Conservation (phyloP, 2,329 filamentous ascomycete genomes). For the Tetracladium maxilliforme region DNA sequence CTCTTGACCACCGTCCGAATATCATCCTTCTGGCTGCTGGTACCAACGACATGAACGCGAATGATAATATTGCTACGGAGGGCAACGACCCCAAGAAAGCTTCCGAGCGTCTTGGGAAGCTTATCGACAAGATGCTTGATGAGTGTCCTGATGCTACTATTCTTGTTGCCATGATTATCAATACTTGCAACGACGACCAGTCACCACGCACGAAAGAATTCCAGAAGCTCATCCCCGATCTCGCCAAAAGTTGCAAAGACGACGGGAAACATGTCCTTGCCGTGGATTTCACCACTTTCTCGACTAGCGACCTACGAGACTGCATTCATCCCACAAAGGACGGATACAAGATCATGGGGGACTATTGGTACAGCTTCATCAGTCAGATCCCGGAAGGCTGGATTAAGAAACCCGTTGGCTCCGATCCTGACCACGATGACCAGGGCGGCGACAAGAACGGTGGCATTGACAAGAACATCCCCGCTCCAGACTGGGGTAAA, state of each 20-base stretch:
- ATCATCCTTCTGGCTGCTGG: constrained; percentile 16
- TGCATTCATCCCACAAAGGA: not conserved
- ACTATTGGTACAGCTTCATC: not conserved
- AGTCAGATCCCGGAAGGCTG: too few relatives aligned
- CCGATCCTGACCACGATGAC: too few relatives aligned
- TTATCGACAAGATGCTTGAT: constrained; percentile 16
- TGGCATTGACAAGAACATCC: too few relatives aligned
- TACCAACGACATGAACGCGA: constrained; percentile 16
- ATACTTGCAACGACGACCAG: too few relatives aligned
- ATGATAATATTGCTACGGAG: too few relatives aligned
- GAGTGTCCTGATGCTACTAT: constrained; percentile 15
- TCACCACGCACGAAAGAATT: not conserved
- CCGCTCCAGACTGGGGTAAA: too few relatives aligned
- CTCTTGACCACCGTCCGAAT: constrained; percentile 12
- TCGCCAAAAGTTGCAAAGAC: not conserved
- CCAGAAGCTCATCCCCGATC: not conserved
- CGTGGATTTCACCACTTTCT: constrained; percentile 1
- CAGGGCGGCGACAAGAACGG: too few relatives aligned
- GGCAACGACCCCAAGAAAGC: constrained; percentile 11
- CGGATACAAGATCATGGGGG: not conserved
- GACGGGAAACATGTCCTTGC: not conserved
- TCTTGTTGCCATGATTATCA: constrained; percentile 21
- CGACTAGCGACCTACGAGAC: not conserved
- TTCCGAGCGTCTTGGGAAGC: constrained; percentile 13
- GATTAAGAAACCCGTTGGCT: too few relatives aligned